Base-by-base conservation (phyloP, 805 yeast genomes). In the Kuraishia hungarica region DNA sequence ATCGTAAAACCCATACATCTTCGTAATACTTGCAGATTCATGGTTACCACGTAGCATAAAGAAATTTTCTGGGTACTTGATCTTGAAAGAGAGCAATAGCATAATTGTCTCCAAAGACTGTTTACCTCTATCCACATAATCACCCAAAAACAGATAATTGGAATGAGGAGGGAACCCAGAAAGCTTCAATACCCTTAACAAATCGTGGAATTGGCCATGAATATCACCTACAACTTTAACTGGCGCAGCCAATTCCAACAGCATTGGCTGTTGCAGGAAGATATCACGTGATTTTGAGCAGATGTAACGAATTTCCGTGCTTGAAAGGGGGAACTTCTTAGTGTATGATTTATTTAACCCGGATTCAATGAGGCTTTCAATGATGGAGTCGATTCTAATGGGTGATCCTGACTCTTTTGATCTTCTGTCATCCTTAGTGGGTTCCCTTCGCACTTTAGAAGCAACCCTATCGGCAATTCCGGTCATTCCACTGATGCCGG, bases 171-270 rank as follows among this genome's bases (percentile, higher is more conserved):
- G 86, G 57, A 76, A 80, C 0, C 86, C 86, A 64, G 83, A 79
- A n/a, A 75, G 68, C 62, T 79, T 78, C 66, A 81, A 80, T 43
- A 81, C 79, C 54, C 86, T 66, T 47, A 80, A 64, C 59, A 81
- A 71, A 64, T 81, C 86, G 59, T 72, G 69, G 61, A 76, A 81
- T 60, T 81, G 86, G 2, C 86, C 96, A 69, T 88, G 94, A 55
- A 88, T 85, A 70, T 89, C 91, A 49, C 94, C 94, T 6, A 87
- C 93, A 56, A 88, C 81, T 66, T 88, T 88, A 2, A 87, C 93
- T 0, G 94, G 92, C 0, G 94, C 86, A 1, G 87, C 83, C 57
- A 86, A 69, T 60, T 83, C 81, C 57, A 86, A 71, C 53, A 86
- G 66, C 39, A 84, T 77, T 8, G 92, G 91, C 61, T 86, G 92